Evolutionary conservation across 176 grass and related monocot genomes (phyloP).

Genomic region (Rhynchospora tenuis): DNA sequence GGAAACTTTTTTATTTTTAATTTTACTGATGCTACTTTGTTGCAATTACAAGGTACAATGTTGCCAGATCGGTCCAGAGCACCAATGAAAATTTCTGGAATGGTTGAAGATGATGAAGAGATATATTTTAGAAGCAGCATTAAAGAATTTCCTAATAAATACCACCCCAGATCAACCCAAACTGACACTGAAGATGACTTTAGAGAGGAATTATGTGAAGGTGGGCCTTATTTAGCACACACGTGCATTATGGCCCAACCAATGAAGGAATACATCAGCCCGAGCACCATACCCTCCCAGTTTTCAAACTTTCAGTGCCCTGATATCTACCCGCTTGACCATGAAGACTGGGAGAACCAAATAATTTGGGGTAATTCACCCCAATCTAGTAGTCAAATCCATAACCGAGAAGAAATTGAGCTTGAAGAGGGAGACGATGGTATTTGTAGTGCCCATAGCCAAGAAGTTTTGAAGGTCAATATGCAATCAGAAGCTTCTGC

Average conservation of each 20-base stretch:
- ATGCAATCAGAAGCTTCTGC: background rate
- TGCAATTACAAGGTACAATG: constrained; percentile 11
- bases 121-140: constrained; percentile 52
- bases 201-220: constrained; percentile 45
- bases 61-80: constrained; percentile 34
- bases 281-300: constrained; percentile 29
- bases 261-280: constrained; percentile 60
- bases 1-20: background rate
- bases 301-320: constrained; percentile 37
- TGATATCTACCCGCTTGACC: constrained; percentile 90
- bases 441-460: constrained; percentile 24
- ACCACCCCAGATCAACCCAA: constrained; percentile 34
- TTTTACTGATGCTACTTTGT: constrained; percentile 38
- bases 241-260: constrained; percentile 62
- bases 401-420: constrained; percentile 45
- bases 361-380: constrained; percentile 98
- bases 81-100: constrained; percentile 47
- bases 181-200: constrained; percentile 47
- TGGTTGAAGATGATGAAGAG: constrained; percentile 98
- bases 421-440: constrained; percentile 49
- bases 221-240: constrained; percentile 33
- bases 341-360: constrained; percentile 81
- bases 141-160: constrained; percentile 52
- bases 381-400: constrained; percentile 31
- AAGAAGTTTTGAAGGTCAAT: constrained; percentile 16